Conservation (phyloP, 306 rosid genomes). For the Hippophae tibetana region DNA sequence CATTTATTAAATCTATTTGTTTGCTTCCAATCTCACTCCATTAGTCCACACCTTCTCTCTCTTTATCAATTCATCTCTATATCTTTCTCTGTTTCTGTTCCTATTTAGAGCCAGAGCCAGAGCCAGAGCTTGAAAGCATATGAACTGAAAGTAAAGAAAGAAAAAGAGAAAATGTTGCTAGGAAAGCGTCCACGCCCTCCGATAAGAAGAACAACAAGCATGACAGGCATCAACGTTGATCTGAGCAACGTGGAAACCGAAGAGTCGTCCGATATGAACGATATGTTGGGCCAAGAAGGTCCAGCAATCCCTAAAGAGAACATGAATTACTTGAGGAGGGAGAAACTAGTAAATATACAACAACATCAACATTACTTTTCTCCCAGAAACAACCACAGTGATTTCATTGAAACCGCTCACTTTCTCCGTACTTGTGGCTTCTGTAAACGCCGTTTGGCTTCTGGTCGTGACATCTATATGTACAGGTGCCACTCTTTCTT, state of each 20-base stretch:
- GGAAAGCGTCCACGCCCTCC: constrained; percentile 58
- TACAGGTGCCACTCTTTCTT: constrained; percentile 31
- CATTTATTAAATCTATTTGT: constrained; percentile 40
- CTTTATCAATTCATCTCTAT: neutral
- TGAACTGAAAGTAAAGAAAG: no score
- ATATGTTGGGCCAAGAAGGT: neutral
- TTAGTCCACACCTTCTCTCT: neutral
- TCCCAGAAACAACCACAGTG: constrained; percentile 25
- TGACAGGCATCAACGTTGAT: constrained; percentile 45
- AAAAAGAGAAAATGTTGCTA: constrained; percentile 34
- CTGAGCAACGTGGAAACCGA: constrained; percentile 13
- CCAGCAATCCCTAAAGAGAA: neutral
- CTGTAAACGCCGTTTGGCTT: constrained; percentile 47
- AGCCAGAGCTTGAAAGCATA: neutral
- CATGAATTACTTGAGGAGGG: constrained; percentile 8
- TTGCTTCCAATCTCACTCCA: constrained; percentile 24
- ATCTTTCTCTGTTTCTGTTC: neutral
- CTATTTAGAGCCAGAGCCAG: neutral
- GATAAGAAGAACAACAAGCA: constrained; percentile 60
- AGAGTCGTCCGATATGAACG: constrained; percentile 21
- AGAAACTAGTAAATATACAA: neutral
- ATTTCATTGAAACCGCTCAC: constrained; percentile 32
- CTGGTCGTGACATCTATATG: constrained; percentile 82
- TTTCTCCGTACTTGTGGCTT: constrained; percentile 67
- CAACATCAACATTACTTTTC: constrained; percentile 17